phyloP scores from a whole-genome alignment of 2,329 filamentous ascomycete species.

The Mollisiaceae sp. region DNA sequence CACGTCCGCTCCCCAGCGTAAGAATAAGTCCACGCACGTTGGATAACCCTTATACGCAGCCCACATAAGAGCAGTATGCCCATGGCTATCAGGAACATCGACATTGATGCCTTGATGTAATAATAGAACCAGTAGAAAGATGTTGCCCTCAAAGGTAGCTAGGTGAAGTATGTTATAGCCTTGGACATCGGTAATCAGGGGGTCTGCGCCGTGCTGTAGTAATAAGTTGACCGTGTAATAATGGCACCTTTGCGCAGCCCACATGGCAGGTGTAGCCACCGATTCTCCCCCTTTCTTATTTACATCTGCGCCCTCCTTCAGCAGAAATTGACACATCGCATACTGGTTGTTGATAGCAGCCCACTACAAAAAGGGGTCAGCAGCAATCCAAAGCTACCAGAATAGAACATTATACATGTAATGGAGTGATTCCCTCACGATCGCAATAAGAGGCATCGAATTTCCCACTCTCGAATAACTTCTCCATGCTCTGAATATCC shows the following conservation, averaged over 20 bases:
- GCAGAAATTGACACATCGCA: slow-evolving; percentile 93
- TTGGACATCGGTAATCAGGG: slow-evolving; percentile 88
- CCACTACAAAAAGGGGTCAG: slow-evolving; percentile 66
- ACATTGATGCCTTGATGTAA: slow-evolving; percentile 96
- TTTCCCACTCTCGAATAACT: slow-evolving; percentile 82
- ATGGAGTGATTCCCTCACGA: slow-evolving; percentile 90
- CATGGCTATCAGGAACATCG: slow-evolving; percentile 85
- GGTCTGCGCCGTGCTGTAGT: slow-evolving; percentile 89
- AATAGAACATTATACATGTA: slow-evolving; percentile 73
- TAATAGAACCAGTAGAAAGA: slow-evolving; percentile 84
- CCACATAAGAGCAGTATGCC: slow-evolving; percentile 98
- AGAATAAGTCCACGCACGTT: slow-evolving; percentile 86
- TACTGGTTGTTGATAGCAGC: slow-evolving; percentile 99
- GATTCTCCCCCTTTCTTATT: slow-evolving; percentile 97
- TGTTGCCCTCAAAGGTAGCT: slow-evolving; percentile 95
- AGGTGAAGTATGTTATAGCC: slow-evolving; percentile 98
- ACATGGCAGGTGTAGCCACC: slow-evolving; percentile 90
- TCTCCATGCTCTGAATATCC: slow-evolving; percentile 85
- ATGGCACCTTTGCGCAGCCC: slow-evolving; percentile 95
- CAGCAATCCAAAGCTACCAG: not conserved
- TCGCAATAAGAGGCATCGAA: slow-evolving; percentile 84
- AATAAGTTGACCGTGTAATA: slow-evolving; percentile 96
- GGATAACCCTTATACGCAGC: slow-evolving; percentile 97
- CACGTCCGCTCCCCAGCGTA: slow-evolving; percentile 94
- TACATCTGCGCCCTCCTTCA: slow-evolving; percentile 79